phyloP scores from a whole-genome alignment of 2,329 filamentous ascomycete species.

The Alternaria postmessia region DNA sequence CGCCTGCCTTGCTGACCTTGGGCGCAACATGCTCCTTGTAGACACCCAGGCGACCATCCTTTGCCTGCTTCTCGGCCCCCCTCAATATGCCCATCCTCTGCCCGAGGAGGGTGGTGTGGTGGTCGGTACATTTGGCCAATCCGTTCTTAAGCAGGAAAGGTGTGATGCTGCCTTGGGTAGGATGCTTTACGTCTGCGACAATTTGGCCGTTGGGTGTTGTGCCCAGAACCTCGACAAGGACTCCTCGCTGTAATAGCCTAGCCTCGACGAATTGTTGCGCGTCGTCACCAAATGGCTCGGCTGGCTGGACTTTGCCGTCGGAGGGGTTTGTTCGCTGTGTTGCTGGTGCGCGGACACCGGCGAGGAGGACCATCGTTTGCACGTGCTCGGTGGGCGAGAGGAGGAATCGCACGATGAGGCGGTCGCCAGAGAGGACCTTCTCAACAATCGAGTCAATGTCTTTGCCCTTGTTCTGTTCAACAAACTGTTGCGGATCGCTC shows the following conservation, averaged over 20 bases:
- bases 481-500: slow-evolving; percentile 75
- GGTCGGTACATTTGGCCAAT: slow-evolving; percentile 90
- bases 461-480: slow-evolving; percentile 85
- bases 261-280: slow-evolving; percentile 87
- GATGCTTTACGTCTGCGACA: slow-evolving; percentile 87
- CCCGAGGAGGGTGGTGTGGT: slow-evolving; percentile 92
- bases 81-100: slow-evolving; percentile 85
- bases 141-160: slow-evolving; percentile 89
- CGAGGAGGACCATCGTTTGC: slow-evolving; percentile 87
- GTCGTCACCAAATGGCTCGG: slow-evolving; percentile 89
- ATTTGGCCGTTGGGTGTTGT: slow-evolving; percentile 89
- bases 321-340: slow-evolving; percentile 83
- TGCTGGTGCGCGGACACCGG: slow-evolving; percentile 87
- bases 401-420: slow-evolving; percentile 83
- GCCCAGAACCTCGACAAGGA: slow-evolving; percentile 84
- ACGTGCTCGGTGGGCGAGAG: slow-evolving; percentile 83
- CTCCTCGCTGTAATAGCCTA: slow-evolving; percentile 83
- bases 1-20: slow-evolving; percentile 67
- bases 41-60: slow-evolving; percentile 76
- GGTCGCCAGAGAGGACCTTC: slow-evolving; percentile 89
- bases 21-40: slow-evolving; percentile 80
- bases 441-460: slow-evolving; percentile 83
- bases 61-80: slow-evolving; percentile 85
- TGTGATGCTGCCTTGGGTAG: slow-evolving; percentile 84
- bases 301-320: slow-evolving; percentile 81